phyloP scores from a whole-genome alignment of 2,329 filamentous ascomycete species.

The Penicillium fuscoglaucum region DNA sequence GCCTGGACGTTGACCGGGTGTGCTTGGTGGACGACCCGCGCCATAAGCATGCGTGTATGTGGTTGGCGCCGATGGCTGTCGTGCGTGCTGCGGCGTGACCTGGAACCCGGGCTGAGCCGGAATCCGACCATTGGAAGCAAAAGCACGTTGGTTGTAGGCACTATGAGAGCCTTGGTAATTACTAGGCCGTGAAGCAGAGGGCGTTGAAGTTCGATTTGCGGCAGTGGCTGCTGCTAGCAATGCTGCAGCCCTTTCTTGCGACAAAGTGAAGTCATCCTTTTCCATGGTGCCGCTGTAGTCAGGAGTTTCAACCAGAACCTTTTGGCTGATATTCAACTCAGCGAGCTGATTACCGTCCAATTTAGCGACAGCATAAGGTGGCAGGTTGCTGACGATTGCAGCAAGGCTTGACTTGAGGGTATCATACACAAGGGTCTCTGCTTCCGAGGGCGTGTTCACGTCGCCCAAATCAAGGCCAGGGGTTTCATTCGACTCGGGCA shows the following conservation, averaged over 20 bases:
- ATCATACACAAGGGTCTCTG: slow-evolving; percentile 64
- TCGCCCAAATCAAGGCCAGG: slow-evolving; percentile 36
- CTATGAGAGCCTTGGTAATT: slow-evolving; percentile 33
- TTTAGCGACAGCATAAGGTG: slow-evolving; percentile 82
- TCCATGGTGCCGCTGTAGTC: slow-evolving; percentile 80
- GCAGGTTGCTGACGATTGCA: slow-evolving; percentile 71
- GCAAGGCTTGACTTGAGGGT: slow-evolving; percentile 72
- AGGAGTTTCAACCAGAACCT: slow-evolving; percentile 69
- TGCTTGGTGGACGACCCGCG: slow-evolving; percentile 35
- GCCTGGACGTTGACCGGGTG: slow-evolving; percentile 39
- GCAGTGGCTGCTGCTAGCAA: slow-evolving; percentile 33
- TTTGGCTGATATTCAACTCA: slow-evolving; percentile 77
- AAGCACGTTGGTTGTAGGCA: slow-evolving; percentile 38
- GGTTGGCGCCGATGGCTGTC: slow-evolving; percentile 34
- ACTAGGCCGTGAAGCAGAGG: slow-evolving; percentile 33
- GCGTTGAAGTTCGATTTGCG: slow-evolving; percentile 37
- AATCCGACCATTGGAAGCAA: slow-evolving; percentile 31
- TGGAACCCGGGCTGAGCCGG: slow-evolving; percentile 33
- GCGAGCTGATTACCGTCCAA: slow-evolving; percentile 83
- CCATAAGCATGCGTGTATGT: slow-evolving; percentile 38
- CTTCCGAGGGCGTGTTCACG: slow-evolving; percentile 54
- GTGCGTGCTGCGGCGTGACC: slow-evolving; percentile 31
- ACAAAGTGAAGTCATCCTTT: slow-evolving; percentile 68
- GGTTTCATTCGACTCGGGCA: slow-evolving; percentile 34
- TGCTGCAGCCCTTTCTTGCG: slow-evolving; percentile 45